Conservation (phyloP, 129 eudicot species). For the Chrysanthemum makinoi region DNA sequence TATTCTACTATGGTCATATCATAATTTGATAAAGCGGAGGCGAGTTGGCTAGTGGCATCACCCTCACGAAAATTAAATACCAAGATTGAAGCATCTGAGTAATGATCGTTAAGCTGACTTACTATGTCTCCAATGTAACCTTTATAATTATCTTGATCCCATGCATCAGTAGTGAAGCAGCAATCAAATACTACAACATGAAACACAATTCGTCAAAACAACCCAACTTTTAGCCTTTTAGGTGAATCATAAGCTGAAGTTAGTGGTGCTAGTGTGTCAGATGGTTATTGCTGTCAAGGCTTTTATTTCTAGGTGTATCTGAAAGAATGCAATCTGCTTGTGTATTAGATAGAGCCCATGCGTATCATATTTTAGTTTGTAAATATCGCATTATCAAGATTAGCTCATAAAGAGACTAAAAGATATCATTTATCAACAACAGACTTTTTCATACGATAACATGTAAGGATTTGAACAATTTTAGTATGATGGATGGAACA, state of each 20-base stretch:
- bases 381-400: too few relatives aligned
- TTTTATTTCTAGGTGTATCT: not conserved
- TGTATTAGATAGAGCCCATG: not conserved
- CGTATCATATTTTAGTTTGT: not conserved
- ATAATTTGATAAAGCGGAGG: constrained; percentile 44
- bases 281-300: too few relatives aligned
- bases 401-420: too few relatives aligned
- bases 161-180: constrained; percentile 70
- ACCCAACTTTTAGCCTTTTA: not conserved
- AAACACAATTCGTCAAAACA: constrained; percentile 18
- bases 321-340: not conserved
- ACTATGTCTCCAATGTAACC: constrained; percentile 53
- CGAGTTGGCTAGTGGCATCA: constrained; percentile 46
- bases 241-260: not conserved
- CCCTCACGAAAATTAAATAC: constrained; percentile 71
- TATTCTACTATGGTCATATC: constrained; percentile 79
- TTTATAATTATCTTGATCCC: constrained; percentile 55
- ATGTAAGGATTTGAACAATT: too few relatives aligned
- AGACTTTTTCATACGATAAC: too few relatives aligned
- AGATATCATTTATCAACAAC: too few relatives aligned
- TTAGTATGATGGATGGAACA: too few relatives aligned
- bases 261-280: too few relatives aligned
- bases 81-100: constrained; percentile 71
- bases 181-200: constrained; percentile 68
- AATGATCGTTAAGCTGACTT: constrained; percentile 54